Conservation (phyloP, 805 yeast species). For the Candida insectorum region DNA sequence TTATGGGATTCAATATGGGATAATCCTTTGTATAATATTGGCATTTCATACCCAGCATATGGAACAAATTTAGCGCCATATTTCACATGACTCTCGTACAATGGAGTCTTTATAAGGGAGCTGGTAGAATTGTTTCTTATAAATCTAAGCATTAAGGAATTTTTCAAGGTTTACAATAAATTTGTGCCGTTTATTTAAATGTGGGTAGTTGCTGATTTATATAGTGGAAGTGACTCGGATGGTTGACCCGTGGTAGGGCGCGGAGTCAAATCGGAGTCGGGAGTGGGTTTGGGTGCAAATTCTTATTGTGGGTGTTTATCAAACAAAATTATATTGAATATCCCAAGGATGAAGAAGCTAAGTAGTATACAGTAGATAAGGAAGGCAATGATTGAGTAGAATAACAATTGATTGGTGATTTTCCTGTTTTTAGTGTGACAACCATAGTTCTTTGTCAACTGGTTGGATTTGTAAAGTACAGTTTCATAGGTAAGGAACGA, state of each 20-base stretch:
- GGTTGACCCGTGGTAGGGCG: too few species aligned
- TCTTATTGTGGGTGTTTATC: too few species aligned
- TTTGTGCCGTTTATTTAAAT: too few species aligned
- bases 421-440: slow-evolving; percentile 1
- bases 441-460: slow-evolving; percentile 1
- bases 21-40: slow-evolving; percentile 81
- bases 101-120: slow-evolving; percentile 63
- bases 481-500: not conserved
- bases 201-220: too few species aligned
- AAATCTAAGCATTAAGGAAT: slow-evolving; percentile 7
- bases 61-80: slow-evolving; percentile 90
- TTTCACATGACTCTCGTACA: slow-evolving; percentile 73
- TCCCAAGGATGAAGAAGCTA: too few species aligned
- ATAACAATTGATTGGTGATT: not conserved
- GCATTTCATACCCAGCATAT: slow-evolving; percentile 96
- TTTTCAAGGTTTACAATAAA: too few species aligned
- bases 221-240: too few species aligned
- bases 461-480: slow-evolving; percentile 1
- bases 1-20: slow-evolving; percentile 89
- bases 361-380: too few species aligned
- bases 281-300: not conserved
- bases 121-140: slow-evolving; percentile 23
- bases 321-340: too few species aligned
- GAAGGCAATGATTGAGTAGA: slow-evolving; percentile 2
- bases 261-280: too few species aligned